These are phyloP conservation scores for Letharia lupina DNA, from an alignment of 495 filamentous ascomycete species.

Conservation along the genomic window DNA sequence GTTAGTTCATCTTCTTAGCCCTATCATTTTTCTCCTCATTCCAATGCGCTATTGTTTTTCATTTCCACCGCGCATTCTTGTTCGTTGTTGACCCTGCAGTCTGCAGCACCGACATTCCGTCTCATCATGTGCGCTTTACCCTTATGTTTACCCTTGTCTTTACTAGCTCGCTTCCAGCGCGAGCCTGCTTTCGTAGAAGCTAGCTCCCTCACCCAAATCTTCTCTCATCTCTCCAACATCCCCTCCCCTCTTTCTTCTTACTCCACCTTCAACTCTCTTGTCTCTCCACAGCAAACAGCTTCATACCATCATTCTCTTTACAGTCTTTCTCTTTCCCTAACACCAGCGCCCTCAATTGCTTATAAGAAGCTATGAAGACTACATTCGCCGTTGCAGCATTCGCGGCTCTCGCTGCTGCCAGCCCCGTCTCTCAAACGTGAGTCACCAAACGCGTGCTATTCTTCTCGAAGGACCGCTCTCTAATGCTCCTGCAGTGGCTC, in stretches of 20 bases:
- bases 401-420: conserved; percentile 22
- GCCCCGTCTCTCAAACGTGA: conserved; percentile 20
- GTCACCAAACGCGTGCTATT: neutral
- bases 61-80: neutral
- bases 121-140: neutral
- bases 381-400: conserved; percentile 22
- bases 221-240: conserved; percentile 4
- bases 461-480: neutral
- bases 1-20: neutral
- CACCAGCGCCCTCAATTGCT: conserved; percentile 3
- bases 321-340: neutral
- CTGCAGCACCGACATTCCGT: neutral
- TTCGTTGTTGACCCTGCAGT: too few relatives aligned
- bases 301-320: neutral
- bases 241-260: neutral
- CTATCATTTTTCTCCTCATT: neutral
- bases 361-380: conserved; percentile 19
- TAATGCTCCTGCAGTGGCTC: neutral
- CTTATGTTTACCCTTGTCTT: neutral
- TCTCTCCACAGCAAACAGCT: neutral
- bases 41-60: neutral
- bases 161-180: neutral
- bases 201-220: neutral
- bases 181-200: conserved; percentile 4
- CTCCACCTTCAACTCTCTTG: neutral